Base-by-base conservation (phyloP, 495 filamentous ascomycete species). In the Bombardia bombarda region DNA sequence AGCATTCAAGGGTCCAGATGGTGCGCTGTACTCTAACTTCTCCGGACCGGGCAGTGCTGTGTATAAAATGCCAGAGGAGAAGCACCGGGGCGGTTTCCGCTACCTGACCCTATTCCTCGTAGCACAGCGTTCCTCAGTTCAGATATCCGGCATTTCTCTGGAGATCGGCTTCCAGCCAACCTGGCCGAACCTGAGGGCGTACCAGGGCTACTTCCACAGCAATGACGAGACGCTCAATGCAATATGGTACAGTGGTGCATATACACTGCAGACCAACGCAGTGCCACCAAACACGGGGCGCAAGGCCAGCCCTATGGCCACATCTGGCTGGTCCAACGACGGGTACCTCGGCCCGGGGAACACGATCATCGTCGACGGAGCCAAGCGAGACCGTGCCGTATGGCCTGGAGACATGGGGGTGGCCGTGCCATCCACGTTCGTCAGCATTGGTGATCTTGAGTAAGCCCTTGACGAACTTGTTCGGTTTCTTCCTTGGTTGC, bases 341-440 rank as follows among this genome's bases (percentile, higher is more conserved):
- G 75, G 66, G 2, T 67, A 63, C 20, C 50, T 66, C 13, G 66
- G 66, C 2, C 43, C 55, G 23, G 66, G 66, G 12, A 50, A 64
- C 34, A 69, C 62, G 4, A 66, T 66, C 18, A 65, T 63, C 20
- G 66, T 68, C 3, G 76, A 79, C 45, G 75, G 75, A 2, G 74
- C 73, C 9, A 79, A 79, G 47, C 61, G 75, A 47, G 77, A 81
- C 51, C 68, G 76, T 6, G 64, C 74, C 2, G 70, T 78, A 12
- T 78, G 75, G 74, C 70, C 74, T 9, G 70, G 74, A 3, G 76
- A 82, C 45, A 80, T 80, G 77, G 76, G 75, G 1, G 70, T 80
- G 20, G 77, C 75, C 4, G 68, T 77, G 19, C 69, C 74, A 0
- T 65, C 72, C 4, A 65, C 71, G 1, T 76, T 78, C 37, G 75